These are phyloP conservation scores for Hypocrella siamensis DNA, from an alignment of 2,329 filamentous ascomycete genomes.

Conservation along the genomic window DNA sequence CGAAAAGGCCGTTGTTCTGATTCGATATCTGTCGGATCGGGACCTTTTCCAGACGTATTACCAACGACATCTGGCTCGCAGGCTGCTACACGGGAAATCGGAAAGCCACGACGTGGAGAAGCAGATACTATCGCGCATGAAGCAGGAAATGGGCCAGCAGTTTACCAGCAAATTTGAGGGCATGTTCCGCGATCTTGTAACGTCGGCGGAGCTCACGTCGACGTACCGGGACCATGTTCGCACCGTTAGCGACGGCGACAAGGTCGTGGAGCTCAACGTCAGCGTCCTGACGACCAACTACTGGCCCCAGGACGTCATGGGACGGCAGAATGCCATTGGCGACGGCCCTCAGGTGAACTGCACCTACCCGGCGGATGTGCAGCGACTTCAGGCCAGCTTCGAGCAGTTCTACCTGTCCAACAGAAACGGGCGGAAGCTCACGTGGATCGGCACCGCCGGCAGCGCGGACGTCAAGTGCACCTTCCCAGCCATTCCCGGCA, in stretches of 20 bases:
- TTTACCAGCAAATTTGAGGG: slow-evolving; percentile 89
- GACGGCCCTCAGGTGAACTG: slow-evolving; percentile 30
- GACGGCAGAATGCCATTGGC: slow-evolving; percentile 35
- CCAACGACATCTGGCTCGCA: slow-evolving; percentile 85
- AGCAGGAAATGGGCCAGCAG: slow-evolving; percentile 84
- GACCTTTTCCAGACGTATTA: slow-evolving; percentile 96
- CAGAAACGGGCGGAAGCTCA: slow-evolving; percentile 75
- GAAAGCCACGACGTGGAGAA: slow-evolving; percentile 87
- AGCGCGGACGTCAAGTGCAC: slow-evolving; percentile 74
- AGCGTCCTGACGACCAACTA: slow-evolving; percentile 84
- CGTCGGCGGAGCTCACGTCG: slow-evolving; percentile 68
- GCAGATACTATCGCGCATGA: slow-evolving; percentile 93
- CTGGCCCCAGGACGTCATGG: slow-evolving; percentile 87
- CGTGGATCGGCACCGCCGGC: slow-evolving; percentile 59
- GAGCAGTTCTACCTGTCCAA: slow-evolving; percentile 78
- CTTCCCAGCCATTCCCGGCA: slow-evolving; percentile 58
- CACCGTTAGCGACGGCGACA: slow-evolving; percentile 28
- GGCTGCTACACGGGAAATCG: slow-evolving; percentile 76
- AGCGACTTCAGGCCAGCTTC: slow-evolving; percentile 66
- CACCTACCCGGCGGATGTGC: slow-evolving; percentile 61
- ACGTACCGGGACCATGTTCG: slow-evolving; percentile 57
- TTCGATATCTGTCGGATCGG: slow-evolving; percentile 81
- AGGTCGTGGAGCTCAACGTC: slow-evolving; percentile 60
- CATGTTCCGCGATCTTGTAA: slow-evolving; percentile 94
- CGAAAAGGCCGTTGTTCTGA: slow-evolving; percentile 76